Percentiles rank a stretch among this genome's conserved stretches.
Evolutionary conservation across 768 basidiomycete species (phyloP).

Genomic region (Austroboletus festivus): DNA sequence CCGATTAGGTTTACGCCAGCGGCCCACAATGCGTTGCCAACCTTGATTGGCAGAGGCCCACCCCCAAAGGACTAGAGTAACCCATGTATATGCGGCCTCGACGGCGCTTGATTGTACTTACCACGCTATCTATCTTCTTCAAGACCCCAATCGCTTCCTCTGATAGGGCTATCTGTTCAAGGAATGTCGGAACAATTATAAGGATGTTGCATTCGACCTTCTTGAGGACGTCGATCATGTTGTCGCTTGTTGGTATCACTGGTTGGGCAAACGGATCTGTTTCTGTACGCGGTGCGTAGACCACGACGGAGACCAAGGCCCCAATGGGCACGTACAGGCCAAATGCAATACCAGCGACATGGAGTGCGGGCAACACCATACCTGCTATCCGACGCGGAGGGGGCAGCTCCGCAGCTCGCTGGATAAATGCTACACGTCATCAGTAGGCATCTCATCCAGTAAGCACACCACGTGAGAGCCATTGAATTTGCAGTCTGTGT

Average conservation of each 20-base stretch:
- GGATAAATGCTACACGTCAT: constrained; percentile 3
- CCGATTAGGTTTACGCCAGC: constrained; percentile 14
- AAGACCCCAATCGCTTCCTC: constrained; percentile 24
- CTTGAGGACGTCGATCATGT: constrained; percentile 35
- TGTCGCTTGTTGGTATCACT: constrained; percentile 37
- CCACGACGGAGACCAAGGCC: constrained; percentile 11
- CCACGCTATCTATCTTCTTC: constrained; percentile 26
- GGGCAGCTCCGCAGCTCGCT: neutral
- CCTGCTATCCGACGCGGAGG: constrained; percentile 15
- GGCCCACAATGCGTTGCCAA: constrained; percentile 14
- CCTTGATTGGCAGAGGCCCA: constrained; percentile 32
- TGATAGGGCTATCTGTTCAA: constrained; percentile 36
- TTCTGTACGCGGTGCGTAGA: constrained; percentile 29
- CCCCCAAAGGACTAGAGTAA: constrained; percentile 36
- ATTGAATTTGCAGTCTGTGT: constrained; percentile 33
- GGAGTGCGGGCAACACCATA: constrained; percentile 29
- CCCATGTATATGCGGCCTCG: neutral
- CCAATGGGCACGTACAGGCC: constrained; percentile 20
- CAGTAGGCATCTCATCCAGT: neutral
- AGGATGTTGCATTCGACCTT: constrained; percentile 29
- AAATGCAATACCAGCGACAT: constrained; percentile 17
- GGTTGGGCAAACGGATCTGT: constrained; percentile 25
- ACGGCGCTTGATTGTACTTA: constrained; percentile 14
- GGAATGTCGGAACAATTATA: constrained; percentile 37
- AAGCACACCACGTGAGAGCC: constrained; percentile 34